Evolutionary conservation across 352 stramenopile genomes (phyloP).

Genomic region (Globisporangium recalcitrans): DNA sequence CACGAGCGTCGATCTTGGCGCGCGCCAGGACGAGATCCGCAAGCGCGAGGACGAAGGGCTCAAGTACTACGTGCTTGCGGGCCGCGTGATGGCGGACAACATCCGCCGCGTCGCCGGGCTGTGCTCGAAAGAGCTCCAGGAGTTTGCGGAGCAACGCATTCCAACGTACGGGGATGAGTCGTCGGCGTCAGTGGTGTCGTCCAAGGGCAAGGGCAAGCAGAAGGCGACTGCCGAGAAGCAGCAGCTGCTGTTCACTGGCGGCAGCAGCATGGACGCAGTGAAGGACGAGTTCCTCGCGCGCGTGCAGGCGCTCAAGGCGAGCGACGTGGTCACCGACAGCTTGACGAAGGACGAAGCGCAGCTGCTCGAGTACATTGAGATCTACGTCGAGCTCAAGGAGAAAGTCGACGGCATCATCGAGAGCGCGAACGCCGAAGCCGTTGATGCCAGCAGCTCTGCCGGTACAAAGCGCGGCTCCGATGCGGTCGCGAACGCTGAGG

Average conservation of each 20-base stretch:
- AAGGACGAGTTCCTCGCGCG: constrained; percentile 53
- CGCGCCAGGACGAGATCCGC: constrained; percentile 13
- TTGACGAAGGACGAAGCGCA: constrained; percentile 37
- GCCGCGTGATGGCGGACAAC: constrained; percentile 77
- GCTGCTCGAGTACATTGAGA: constrained; percentile 79
- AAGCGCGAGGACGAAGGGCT: constrained; percentile 51
- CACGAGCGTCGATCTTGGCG: not conserved
- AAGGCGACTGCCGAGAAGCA: constrained; percentile 32
- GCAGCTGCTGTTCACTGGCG: constrained; percentile 41
- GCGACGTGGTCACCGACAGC: constrained; percentile 13
- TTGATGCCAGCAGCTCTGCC: not conserved
- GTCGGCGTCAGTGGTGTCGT: not conserved
- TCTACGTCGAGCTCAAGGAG: constrained; percentile 83
- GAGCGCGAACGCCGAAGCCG: constrained; percentile 23
- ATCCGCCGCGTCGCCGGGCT: constrained; percentile 49
- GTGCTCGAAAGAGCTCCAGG: constrained; percentile 35
- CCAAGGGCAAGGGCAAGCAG: constrained; percentile 69
- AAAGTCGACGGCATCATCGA: constrained; percentile 81
- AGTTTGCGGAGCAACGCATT: constrained; percentile 50
- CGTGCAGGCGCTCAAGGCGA: constrained; percentile 31
- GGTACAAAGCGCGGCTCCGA: constrained; percentile 8
- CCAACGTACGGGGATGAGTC: constrained; percentile 30
- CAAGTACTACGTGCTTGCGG: constrained; percentile 79
- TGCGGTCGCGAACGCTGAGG: constrained; percentile 6
- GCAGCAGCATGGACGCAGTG: constrained; percentile 49